phyloP scores from a whole-genome alignment of 805 yeast genomes.

The Candida berthetii region DNA sequence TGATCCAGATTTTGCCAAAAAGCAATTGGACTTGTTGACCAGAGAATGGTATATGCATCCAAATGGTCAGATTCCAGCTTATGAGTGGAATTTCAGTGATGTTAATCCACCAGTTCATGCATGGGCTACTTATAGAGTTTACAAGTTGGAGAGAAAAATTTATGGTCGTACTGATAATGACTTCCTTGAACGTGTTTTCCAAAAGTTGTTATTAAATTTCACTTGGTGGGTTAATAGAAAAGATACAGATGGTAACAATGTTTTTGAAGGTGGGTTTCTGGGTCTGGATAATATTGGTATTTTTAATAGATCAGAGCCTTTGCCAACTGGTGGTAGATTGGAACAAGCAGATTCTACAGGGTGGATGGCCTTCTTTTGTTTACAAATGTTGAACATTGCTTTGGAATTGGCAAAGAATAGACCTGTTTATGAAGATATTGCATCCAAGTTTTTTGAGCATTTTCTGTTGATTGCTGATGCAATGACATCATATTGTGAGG shows the following conservation, averaged over 20 bases:
- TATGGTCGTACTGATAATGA: constrained; percentile 76
- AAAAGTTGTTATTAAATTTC: constrained; percentile 79
- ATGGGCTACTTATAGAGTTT: constrained; percentile 87
- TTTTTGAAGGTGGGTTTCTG: constrained; percentile 90
- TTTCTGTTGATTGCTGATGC: constrained; percentile 90
- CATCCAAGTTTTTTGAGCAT: constrained; percentile 91
- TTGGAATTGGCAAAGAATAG: constrained; percentile 82
- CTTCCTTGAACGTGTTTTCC: constrained; percentile 89
- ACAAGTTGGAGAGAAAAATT: constrained; percentile 80
- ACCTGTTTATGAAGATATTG: constrained; percentile 87
- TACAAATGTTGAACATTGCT: constrained; percentile 90
- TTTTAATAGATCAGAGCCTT: constrained; percentile 87
- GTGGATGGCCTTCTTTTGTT: constrained; percentile 92
- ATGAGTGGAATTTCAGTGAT: constrained; percentile 93
- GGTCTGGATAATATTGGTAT: constrained; percentile 92
- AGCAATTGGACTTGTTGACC: constrained; percentile 77
- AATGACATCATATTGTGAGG: constrained; percentile 58
- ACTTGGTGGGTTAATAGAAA: constrained; percentile 98
- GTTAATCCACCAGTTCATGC: constrained; percentile 98
- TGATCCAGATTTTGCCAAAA: constrained; percentile 88
- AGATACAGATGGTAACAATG: constrained; percentile 79
- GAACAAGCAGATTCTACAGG: constrained; percentile 97
- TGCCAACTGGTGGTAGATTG: constrained; percentile 85
- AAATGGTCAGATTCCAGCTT: constrained; percentile 95
- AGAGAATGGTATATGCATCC: constrained; percentile 98